Evolutionary conservation across 2,329 filamentous ascomycete genomes (phyloP).

Genomic region (Magnaporthiopsis incrustans): DNA sequence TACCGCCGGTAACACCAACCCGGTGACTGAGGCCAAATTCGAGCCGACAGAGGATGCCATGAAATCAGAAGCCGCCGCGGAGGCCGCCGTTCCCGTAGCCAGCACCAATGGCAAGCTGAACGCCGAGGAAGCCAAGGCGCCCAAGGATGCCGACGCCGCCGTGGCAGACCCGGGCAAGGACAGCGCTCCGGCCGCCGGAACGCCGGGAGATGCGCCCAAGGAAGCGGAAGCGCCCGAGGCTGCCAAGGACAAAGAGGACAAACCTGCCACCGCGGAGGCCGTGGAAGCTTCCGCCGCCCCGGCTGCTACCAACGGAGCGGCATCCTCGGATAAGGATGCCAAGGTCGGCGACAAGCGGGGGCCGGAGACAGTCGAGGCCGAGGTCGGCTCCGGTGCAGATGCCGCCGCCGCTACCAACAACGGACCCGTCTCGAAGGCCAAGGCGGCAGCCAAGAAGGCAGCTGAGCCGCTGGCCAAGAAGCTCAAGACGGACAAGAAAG

Average conservation of each 20-base stretch:
- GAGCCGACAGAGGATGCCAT: not conserved
- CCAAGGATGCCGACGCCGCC: not conserved
- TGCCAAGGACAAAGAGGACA: not conserved
- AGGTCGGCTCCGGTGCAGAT: conserved; percentile 1
- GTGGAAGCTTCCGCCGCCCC: not conserved
- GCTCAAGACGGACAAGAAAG: conserved; percentile 10
- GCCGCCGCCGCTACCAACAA: not conserved
- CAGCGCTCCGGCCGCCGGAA: not conserved
- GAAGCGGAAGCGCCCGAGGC: not conserved
- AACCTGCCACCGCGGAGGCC: not conserved
- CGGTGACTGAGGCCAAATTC: not conserved
- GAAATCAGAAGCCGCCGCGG: not conserved
- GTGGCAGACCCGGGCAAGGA: not conserved
- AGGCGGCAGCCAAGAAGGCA: conserved; percentile 2
- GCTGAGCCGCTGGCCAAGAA: conserved; percentile 12
- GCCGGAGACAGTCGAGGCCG: conserved; percentile 44
- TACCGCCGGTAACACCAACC: not conserved
- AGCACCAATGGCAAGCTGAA: conserved; percentile 3
- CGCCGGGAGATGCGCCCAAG: not conserved
- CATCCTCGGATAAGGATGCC: conserved; percentile 1
- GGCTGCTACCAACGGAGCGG: conserved; percentile 6
- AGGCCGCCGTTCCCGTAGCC: not conserved
- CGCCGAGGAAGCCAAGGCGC: not conserved
- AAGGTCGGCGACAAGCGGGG: conserved; percentile 18
- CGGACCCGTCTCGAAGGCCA: conserved; percentile 4